Conservation (phyloP, 2,329 filamentous ascomycete species). For the Whalleya microplaca region DNA sequence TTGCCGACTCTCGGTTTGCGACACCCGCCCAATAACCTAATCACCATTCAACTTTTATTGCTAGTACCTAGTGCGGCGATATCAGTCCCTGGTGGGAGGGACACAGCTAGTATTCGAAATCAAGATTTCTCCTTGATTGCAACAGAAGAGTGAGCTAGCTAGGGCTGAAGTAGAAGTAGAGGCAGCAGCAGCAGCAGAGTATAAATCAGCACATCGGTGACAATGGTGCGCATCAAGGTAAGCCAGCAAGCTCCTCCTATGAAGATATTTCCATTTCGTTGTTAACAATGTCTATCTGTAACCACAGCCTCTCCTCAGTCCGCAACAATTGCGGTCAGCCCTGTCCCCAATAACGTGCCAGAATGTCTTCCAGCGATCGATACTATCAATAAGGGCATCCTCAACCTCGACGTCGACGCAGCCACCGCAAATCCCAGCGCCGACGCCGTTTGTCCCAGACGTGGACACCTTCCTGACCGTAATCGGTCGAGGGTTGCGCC, state of each 20-base stretch:
- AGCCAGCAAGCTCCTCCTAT: constrained; percentile 3
- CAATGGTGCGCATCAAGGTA: constrained; percentile 34
- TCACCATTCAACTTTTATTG: constrained; percentile 28
- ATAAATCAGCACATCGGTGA: background rate
- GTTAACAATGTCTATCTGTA: background rate
- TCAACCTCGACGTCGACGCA: constrained; percentile 7
- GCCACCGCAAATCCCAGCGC: constrained; percentile 56
- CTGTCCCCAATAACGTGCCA: constrained; percentile 6
- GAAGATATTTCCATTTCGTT: background rate
- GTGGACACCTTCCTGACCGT: constrained; percentile 83
- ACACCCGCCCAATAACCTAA: background rate
- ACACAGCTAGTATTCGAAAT: background rate
- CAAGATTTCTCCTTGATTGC: background rate
- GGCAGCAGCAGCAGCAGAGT: background rate
- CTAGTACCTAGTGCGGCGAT: background rate
- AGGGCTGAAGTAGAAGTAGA: no score
- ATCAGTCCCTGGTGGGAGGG: background rate
- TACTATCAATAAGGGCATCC: constrained; percentile 7
- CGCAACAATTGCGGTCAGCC: constrained; percentile 34
- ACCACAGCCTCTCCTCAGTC: constrained; percentile 34
- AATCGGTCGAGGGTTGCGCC: constrained; percentile 84
- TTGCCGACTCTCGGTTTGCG: constrained; percentile 22
- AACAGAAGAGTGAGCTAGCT: background rate
- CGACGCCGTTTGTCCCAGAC: constrained; percentile 86
- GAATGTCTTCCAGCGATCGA: constrained; percentile 4